phyloP scores from a whole-genome alignment of 345 rosid species.

The Citropsis articulata region DNA sequence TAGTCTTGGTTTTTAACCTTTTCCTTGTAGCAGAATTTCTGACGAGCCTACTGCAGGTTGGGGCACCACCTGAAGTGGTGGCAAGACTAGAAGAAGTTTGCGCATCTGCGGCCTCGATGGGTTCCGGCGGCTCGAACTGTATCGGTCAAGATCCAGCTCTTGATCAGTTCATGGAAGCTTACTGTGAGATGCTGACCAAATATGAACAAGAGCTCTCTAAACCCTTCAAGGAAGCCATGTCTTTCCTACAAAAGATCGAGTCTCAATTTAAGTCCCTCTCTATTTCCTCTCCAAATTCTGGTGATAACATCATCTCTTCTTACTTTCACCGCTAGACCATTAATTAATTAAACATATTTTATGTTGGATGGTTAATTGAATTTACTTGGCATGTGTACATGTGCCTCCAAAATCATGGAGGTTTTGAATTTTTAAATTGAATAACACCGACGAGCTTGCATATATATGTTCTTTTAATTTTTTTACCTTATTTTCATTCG shows the following conservation, averaged over 20 bases:
- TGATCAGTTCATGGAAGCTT: constrained; percentile 99
- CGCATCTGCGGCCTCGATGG: constrained; percentile 59
- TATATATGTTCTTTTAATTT: not conserved
- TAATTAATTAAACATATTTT: not conserved
- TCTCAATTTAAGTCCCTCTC: constrained; percentile 81
- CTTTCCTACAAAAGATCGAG: constrained; percentile 78
- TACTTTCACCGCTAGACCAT: not conserved
- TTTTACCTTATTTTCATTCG: not conserved
- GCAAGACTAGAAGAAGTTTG: constrained; percentile 77
- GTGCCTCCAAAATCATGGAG: constrained; percentile 1
- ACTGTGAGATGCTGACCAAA: constrained; percentile 94
- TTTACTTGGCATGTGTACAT: constrained; percentile 12
- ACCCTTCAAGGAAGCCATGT: constrained; percentile 95
- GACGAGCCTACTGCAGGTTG: constrained; percentile 50
- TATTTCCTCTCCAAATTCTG: constrained; percentile 55
- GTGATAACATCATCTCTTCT: constrained; percentile 34
- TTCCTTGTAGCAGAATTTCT: not conserved
- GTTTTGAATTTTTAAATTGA: not conserved
- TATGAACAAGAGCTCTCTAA: constrained; percentile 94
- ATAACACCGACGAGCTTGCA: not conserved
- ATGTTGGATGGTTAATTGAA: not conserved
- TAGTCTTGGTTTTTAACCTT: not conserved
- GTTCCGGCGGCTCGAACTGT: constrained; percentile 27
- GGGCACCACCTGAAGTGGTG: constrained; percentile 92
- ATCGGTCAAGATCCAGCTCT: constrained; percentile 93